Conservation (phyloP, 352 stramenopile species). For the Elongisporangium undulatum region DNA sequence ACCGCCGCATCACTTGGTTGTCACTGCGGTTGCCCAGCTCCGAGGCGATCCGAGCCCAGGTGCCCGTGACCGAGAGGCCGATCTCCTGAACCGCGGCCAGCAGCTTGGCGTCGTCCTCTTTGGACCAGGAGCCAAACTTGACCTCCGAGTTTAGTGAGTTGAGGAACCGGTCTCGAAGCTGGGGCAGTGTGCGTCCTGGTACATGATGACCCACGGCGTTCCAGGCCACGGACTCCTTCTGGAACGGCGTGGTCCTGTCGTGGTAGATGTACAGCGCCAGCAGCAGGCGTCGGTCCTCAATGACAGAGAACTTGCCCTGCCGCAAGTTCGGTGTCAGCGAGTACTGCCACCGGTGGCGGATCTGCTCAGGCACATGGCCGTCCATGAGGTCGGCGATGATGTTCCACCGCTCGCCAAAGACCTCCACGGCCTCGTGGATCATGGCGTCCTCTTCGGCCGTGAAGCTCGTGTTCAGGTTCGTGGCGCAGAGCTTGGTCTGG, state of each 20-base stretch:
- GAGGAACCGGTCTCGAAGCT: slow-evolving; percentile 55
- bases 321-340: slow-evolving; percentile 57
- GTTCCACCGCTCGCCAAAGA: slow-evolving; percentile 80
- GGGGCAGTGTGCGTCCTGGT: slow-evolving; percentile 40
- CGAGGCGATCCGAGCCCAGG: slow-evolving; percentile 38
- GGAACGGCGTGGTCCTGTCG: slow-evolving; percentile 32
- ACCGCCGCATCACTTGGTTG: slow-evolving; percentile 39
- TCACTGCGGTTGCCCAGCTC: slow-evolving; percentile 49
- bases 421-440: slow-evolving; percentile 40
- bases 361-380: slow-evolving; percentile 62
- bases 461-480: slow-evolving; percentile 40
- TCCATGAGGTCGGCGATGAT: slow-evolving; percentile 76
- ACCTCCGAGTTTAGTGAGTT: slow-evolving; percentile 70
- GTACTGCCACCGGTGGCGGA: slow-evolving; percentile 72
- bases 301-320: slow-evolving; percentile 66
- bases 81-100: slow-evolving; percentile 26
- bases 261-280: slow-evolving; percentile 55
- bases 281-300: slow-evolving; percentile 64
- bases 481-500: slow-evolving; percentile 41
- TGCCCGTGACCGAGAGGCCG: slow-evolving; percentile 24
- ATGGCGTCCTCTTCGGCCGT: slow-evolving; percentile 43
- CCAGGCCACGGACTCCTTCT: slow-evolving; percentile 46
- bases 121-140: slow-evolving; percentile 52
- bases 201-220: slow-evolving; percentile 64
- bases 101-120: slow-evolving; percentile 44